A percentile compares a stretch with the other conserved stretches of the same genome.
These are phyloP conservation scores for Diddensiella santjacobensis DNA, from an alignment of 805 yeast genomes.

Conservation along the genomic window DNA sequence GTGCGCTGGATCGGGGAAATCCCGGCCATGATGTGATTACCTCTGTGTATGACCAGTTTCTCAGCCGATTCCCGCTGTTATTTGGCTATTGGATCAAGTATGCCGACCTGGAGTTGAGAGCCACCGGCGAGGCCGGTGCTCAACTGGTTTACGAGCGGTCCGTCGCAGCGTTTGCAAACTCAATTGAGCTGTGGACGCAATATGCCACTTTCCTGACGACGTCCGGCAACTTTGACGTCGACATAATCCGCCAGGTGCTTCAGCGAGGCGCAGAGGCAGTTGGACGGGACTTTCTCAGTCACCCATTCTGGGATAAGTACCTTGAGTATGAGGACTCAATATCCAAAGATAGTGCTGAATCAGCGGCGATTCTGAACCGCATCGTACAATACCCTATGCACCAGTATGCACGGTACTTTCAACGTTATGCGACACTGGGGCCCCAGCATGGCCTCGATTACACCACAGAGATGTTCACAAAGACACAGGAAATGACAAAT, in stretches of 20 bases:
- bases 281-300: slow-evolving; percentile 73
- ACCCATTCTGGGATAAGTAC: slow-evolving; percentile 77
- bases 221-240: neutral
- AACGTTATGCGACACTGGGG: slow-evolving; percentile 28
- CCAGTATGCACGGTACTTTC: slow-evolving; percentile 78
- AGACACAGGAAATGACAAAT: slow-evolving; percentile 51
- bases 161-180: slow-evolving; percentile 33
- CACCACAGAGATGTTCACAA: slow-evolving; percentile 31
- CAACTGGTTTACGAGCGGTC: slow-evolving; percentile 33
- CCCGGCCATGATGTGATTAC: neutral
- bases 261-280: slow-evolving; percentile 46
- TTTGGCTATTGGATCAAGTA: slow-evolving; percentile 42
- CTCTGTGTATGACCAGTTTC: slow-evolving; percentile 26
- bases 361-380: slow-evolving; percentile 35
- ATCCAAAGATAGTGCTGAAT: slow-evolving; percentile 40
- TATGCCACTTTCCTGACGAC: slow-evolving; percentile 26
- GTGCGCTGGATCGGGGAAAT: slow-evolving; percentile 4
- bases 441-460: slow-evolving; percentile 10
- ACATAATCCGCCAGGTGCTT: slow-evolving; percentile 34
- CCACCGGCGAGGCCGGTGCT: slow-evolving; percentile 23
- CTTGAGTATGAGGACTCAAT: slow-evolving; percentile 52
- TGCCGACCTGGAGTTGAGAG: slow-evolving; percentile 28
- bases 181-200: slow-evolving; percentile 32
- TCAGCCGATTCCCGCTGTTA: slow-evolving; percentile 37
- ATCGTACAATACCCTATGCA: slow-evolving; percentile 61